phyloP scores from a whole-genome alignment of 306 rosid species.

The Lathyrus oleraceus region DNA sequence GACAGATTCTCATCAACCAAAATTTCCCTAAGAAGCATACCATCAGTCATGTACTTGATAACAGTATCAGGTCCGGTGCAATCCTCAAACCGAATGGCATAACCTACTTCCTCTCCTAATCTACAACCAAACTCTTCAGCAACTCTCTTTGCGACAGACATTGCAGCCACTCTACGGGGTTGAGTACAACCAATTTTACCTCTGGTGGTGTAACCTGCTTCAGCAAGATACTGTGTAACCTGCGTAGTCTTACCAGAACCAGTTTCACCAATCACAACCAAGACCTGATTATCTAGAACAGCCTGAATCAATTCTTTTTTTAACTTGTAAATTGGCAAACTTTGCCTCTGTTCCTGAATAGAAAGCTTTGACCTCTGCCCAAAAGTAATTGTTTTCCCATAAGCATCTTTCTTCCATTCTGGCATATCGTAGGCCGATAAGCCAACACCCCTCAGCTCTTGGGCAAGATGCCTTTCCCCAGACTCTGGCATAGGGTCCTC shows the following conservation, averaged over 20 bases:
- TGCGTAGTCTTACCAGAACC: slow-evolving; percentile 96
- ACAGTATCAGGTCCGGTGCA: slow-evolving; percentile 82
- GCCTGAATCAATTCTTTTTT: slow-evolving; percentile 83
- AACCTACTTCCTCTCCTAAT: slow-evolving; percentile 90
- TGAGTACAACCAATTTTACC: slow-evolving; percentile 94
- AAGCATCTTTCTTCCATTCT: slow-evolving; percentile 92
- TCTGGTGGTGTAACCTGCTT: slow-evolving; percentile 71
- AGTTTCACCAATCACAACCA: slow-evolving; percentile 89
- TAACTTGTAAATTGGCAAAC: slow-evolving; percentile 78
- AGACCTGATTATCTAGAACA: slow-evolving; percentile 75
- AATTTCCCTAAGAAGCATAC: slow-evolving; percentile 83
- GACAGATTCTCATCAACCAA: slow-evolving; percentile 73
- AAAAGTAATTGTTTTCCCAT: slow-evolving; percentile 78
- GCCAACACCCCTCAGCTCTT: slow-evolving; percentile 91
- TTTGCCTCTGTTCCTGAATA: slow-evolving; percentile 77
- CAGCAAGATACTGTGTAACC: slow-evolving; percentile 88
- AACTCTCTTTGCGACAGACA: slow-evolving; percentile 89
- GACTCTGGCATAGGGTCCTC: slow-evolving; percentile 93
- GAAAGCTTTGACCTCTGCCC: slow-evolving; percentile 92
- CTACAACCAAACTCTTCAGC: slow-evolving; percentile 90
- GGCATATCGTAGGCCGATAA: slow-evolving; percentile 90
- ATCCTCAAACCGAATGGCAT: slow-evolving; percentile 85
- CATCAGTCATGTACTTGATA: slow-evolving; percentile 92
- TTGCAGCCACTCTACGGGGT: slow-evolving; percentile 92
- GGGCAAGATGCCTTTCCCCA: slow-evolving; percentile 92